Base-by-base conservation (phyloP, 495 filamentous ascomycete genomes). In the Lophium mytilinum region DNA sequence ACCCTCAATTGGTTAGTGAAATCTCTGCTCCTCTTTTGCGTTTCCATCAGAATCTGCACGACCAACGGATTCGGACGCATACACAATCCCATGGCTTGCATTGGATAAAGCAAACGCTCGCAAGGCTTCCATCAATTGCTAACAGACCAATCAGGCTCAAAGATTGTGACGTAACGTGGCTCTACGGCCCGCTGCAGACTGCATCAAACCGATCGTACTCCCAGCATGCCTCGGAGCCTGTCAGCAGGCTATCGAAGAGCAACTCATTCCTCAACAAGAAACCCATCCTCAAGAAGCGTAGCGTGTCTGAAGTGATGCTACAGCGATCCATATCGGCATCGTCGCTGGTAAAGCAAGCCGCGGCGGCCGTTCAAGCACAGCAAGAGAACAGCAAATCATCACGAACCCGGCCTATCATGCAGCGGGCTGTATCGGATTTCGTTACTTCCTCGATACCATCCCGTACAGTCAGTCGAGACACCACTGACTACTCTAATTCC, bases 91-190 rank as follows among this genome's bases (percentile, higher is more conserved):
- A 30, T 30, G 24, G 24, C 2, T 30, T 30, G 3, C 24, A 30
- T 30, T 30, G 3, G 24, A 30, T 30, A 6, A 30, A 30, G 24
- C 24, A 30, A 30, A 30, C 24, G 24, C 6, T 30, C 24, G 24
- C 6, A 30, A 30, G 24, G 24, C 6, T 30, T 41, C 42, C 43
- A 43, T 52, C 39, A 48, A 34, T 56, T 60, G 55, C 35, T 63
- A 62, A 69, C 66, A 49, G 57, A 56, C 15, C 34, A 41, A 41
- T 52, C 67, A 96, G 91, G 92, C 73, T 97, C 39, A 98, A 98
- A 67, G 93, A 98, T 62, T 90, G 86, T 67, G 93, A 98, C 68
- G 90, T 96, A 21, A 97, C 93, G 49, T 98, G 93, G 93, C 77
- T 98, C 2, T 98, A 98, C 65, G 93, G 93, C 0, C 93, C 93